Conservation (phyloP, 1,284 basidiomycete species). For the Amylostereum chailletii region DNA sequence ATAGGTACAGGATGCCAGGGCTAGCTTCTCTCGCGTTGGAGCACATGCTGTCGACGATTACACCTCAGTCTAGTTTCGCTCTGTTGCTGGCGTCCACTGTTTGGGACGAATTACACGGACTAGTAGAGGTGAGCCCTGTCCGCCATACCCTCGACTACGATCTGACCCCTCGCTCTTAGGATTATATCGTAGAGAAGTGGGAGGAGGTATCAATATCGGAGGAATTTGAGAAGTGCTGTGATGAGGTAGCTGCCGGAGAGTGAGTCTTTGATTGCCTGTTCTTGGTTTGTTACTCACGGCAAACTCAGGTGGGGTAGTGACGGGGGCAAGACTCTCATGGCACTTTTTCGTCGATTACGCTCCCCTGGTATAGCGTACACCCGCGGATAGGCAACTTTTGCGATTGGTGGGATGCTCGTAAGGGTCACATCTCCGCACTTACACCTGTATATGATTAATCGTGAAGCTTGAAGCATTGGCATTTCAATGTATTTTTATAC, state of each 20-base stretch:
- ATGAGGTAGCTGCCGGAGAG: conserved; percentile 65
- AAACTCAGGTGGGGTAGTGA: conserved; percentile 53
- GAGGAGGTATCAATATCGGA: conserved; percentile 53
- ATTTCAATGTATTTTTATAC: too few species aligned
- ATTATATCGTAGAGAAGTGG: conserved; percentile 64
- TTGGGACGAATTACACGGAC: conserved; percentile 56
- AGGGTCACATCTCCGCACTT: too few species aligned
- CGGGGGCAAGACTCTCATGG: conserved; percentile 58
- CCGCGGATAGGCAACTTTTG: conserved; percentile 7
- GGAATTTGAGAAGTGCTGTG: conserved; percentile 61
- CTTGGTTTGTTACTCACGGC: conserved; percentile 9
- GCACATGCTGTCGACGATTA: conserved; percentile 70
- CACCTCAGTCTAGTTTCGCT: conserved; percentile 63
- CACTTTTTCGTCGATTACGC: conserved; percentile 55
- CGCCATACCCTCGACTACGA: background rate
- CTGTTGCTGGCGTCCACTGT: conserved; percentile 57
- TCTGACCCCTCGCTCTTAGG: conserved; percentile 24
- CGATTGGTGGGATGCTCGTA: too few species aligned
- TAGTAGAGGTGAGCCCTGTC: conserved; percentile 42
- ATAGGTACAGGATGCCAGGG: conserved; percentile 66
- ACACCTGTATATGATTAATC: too few species aligned
- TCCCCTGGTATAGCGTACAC: conserved; percentile 31
- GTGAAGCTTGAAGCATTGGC: too few species aligned
- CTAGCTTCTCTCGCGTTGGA: conserved; percentile 63
- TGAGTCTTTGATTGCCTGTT: conserved; percentile 25